These are phyloP conservation scores for Trametes polyzona DNA, from an alignment of 1,284 basidiomycete species.

Conservation along the genomic window DNA sequence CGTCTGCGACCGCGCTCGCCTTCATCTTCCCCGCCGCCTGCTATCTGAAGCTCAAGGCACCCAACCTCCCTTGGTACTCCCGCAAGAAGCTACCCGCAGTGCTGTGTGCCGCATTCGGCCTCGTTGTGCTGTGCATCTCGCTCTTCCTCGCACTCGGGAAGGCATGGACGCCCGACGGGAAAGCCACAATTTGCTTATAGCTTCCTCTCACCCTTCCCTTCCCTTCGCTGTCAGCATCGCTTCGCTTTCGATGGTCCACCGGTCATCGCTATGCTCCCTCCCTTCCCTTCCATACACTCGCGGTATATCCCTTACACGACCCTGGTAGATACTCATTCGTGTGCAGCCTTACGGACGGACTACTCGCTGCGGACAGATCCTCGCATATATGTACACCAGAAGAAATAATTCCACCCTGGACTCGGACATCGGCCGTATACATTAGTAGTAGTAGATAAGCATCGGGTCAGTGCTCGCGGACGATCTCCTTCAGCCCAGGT, in stretches of 20 bases:
- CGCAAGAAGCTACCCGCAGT: slow-evolving; percentile 77
- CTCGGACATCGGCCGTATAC: too few species aligned
- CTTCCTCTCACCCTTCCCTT: background rate
- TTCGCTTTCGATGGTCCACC: background rate
- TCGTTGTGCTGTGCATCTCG: slow-evolving; percentile 79
- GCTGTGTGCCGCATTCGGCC: slow-evolving; percentile 75
- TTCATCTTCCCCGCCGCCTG: slow-evolving; percentile 94
- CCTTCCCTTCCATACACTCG: background rate
- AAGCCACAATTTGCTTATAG: slow-evolving; percentile 67
- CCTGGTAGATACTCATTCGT: slow-evolving; percentile 8
- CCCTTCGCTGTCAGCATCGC: too few species aligned
- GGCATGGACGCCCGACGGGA: slow-evolving; percentile 73
- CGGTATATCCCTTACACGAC: slow-evolving; percentile 7
- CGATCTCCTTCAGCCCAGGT: slow-evolving; percentile 58
- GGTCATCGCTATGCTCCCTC: background rate
- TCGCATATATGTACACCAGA: slow-evolving; percentile 23
- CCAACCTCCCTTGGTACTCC: slow-evolving; percentile 64
- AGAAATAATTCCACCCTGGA: slow-evolving; percentile 5
- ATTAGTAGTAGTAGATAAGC: too few species aligned
- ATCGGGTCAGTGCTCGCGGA: slow-evolving; percentile 29
- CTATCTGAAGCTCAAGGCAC: slow-evolving; percentile 75
- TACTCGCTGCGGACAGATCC: slow-evolving; percentile 1
- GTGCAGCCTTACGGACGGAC: slow-evolving; percentile 13
- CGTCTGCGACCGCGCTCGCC: slow-evolving; percentile 92
- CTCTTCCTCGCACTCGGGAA: slow-evolving; percentile 77